Evolutionary conservation across 768 basidiomycete genomes (phyloP), one percentile per base, ranked within the genome.

Genomic region (Nidularia pulvinata): DNA sequence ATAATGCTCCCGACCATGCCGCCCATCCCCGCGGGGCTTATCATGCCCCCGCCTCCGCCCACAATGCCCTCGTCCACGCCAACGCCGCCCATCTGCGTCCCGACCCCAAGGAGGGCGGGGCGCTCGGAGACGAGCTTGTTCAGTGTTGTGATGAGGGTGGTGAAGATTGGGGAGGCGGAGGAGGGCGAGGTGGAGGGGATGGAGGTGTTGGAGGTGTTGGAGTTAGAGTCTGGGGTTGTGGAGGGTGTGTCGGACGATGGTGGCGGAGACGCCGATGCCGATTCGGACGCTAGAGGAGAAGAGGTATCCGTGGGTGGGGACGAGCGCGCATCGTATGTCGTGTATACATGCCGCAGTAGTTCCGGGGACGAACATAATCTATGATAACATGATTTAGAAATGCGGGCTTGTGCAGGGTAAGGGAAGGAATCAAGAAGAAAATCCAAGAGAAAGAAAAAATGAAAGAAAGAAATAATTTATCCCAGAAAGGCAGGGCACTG

Each of bases 101-200:
- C 75, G 6, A 89, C 82, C 1, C 96, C 96, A 2, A 98, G 82
- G 1, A 96, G 65, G 1, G 83, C 77, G 0, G 96, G 96, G 55
- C 89, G 95, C 69, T 97, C 94, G 0, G 93, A 94, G 7, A 95
- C 80, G 5, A 98, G 75, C 16, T 94, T 82, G 59, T 93, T 93
- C 51, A 99, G 75, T 0, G 92, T 85, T 0, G 91, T 84, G 39
- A 98, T 81, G 43, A 98, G 78, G 11, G 85, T 82, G 6, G 77
- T 82, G 63, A 95, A 90, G 7, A 93, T 81, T 50, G 88, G 88
- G 14, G 88, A 84, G 36, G 83, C 82, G 0, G 77, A 66, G 1
- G 79, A 71, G 53, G 80, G 75, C 1, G 84, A 77, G 62, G 25
- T 30, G 25, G 25, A 30, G 25, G 25, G 25, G 25, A 30, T 30